Evolutionary conservation across 495 filamentous ascomycete genomes (phyloP), one percentile per base, ranked within the genome.

Genomic region (Lophiotrema nucula): DNA sequence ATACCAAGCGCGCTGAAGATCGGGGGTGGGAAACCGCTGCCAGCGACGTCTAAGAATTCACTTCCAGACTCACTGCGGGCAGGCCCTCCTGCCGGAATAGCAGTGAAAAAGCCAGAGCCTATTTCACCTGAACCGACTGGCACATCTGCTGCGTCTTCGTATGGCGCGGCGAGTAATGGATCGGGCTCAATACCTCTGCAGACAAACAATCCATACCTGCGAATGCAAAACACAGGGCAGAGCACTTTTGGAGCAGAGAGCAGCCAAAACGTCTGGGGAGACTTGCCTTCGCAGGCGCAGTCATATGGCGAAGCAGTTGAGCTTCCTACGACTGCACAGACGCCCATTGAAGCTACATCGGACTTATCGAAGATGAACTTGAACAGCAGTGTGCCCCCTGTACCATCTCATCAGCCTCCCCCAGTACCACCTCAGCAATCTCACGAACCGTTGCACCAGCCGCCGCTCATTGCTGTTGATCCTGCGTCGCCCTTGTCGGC

Each of bases 171-270:
- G 0, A 62, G 57, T 43, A 63, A 49, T 21, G 43, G 45, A 45
- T 67, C 64, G 19, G 37, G 31, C 16, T 66, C 62, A 13, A 44
- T 59, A 33, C 62, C 62, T 3, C 22, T 68, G 16, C 25, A 63
- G 44, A 66, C 65, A 8, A 62, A 70, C 35, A 70, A 70, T 38
- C 67, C 65, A 27, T 68, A 62, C 48, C 54, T 66, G 4, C 53
- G 46, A 8, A 60, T 65, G 46, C 61, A 67, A 22, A 53, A 44
- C 23, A 58, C 64, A 8, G 58, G 59, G 18, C 61, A 67, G 24
- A 61, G 53, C 35, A 47, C 41, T 22, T 65, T 56, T 24, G 67
- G 64, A 16, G 59, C 41, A 18, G 67, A 70, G 56, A 70, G 56
- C 42, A 66, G 58, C 33, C 48, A 66, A 18, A 42, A 61, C n/a